Evolutionary conservation across 371 early-diverging fungal species (phyloP), one percentile per base, ranked within the genome.

Genomic region (Mucor lusitanicus): DNA sequence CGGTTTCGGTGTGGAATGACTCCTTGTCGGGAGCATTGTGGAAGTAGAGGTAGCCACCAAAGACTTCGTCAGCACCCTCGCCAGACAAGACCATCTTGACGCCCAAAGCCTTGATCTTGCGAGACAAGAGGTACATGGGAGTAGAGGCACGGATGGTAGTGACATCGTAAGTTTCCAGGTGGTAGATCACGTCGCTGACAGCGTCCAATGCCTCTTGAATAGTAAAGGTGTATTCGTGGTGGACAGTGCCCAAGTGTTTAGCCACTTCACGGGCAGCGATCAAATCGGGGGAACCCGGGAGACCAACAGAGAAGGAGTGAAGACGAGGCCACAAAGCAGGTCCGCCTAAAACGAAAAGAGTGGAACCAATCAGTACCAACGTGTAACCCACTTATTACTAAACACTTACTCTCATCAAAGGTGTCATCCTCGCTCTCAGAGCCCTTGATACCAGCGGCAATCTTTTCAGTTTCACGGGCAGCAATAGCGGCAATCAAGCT

Each of bases 41-140:
- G 89, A 98, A 98, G 83, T 97, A 98, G 40, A 97, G 88, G 82
- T 98, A 98, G 5, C 96, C 98, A 67, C 95, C 98, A 87, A 96
- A 95, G 42, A 97, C 90, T 82, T 98, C 98, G 74, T 98, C 98
- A 44, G 91, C 82, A 63, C 98, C 98, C 82, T 98, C 98, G 60
- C 98, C 98, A 68, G 90, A 90, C 40, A 98, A 85, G 6, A 98
- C 98, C 97, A 98, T 97, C 90, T 98, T 98, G 77, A 97, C 97
- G 54, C 97, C 97, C 82, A 94, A 90, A 27, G 97, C 94, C 82
- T 95, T 97, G 87, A 98, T 95, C 84, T 95, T 95, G 63, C 97
- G 89, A 55, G 93, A 92, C 55, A 97, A 80, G 37, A 97, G 88
- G 82, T 95, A 97, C 98, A 98, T 97, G 62, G 98, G 98, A 1